These are phyloP conservation scores for Chlamydomonas sp. DNA, from an alignment of 139 green algal species.

Conservation along the genomic window DNA sequence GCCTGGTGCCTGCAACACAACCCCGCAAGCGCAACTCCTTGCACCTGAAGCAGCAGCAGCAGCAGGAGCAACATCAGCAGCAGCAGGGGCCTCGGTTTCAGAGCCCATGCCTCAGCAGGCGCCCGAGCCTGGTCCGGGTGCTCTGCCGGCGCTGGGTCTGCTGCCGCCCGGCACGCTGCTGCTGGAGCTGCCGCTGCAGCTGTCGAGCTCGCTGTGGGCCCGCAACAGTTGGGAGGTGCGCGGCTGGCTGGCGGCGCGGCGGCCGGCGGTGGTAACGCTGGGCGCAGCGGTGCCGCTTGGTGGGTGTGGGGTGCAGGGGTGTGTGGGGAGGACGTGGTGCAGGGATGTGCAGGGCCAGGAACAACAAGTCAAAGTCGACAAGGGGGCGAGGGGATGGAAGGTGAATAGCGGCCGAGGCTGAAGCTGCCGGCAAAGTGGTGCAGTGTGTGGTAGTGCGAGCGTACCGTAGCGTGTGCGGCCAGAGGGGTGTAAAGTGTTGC, in stretches of 20 bases:
- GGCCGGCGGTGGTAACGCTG: not conserved
- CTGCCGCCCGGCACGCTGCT: not conserved
- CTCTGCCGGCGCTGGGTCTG: not conserved
- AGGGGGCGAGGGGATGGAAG: no score
- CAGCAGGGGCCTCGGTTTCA: not conserved
- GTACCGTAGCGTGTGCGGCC: no score
- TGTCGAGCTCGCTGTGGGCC: not conserved
- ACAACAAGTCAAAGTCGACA: not conserved
- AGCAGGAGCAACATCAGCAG: not conserved
- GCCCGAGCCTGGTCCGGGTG: no score
- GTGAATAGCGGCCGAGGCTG: no score
- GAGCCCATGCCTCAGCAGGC: no score
- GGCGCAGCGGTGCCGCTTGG: not conserved
- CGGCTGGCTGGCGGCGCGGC: not conserved
- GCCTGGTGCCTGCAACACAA: not conserved
- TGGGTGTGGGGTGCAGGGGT: not conserved
- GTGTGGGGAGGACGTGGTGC: not conserved
- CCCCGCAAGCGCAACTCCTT: not conserved
- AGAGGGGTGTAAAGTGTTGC: no score
- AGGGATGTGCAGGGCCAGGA: not conserved
- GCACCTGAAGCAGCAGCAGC: not conserved
- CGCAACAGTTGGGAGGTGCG: not conserved
- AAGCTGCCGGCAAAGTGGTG: no score
- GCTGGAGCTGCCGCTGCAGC: not conserved
- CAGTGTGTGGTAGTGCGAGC: no score